A percentile compares a stretch with the other conserved stretches of the same genome.
phyloP scores from a whole-genome alignment of 495 filamentous ascomycete genomes.

The Lasiosphaeria ovina region DNA sequence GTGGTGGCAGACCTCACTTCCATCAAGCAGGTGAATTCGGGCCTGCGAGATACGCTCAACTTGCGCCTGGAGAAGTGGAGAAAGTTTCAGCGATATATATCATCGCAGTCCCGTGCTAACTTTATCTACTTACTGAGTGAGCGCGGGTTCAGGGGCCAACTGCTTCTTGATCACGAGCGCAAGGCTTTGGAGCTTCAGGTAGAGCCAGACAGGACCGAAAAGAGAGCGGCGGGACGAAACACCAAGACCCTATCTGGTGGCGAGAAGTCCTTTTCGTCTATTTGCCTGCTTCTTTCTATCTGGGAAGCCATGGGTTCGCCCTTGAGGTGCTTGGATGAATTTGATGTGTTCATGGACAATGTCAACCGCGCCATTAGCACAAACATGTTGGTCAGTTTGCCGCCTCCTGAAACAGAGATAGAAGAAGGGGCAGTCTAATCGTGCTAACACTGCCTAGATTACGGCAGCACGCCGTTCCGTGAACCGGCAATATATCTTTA shows the following conservation, averaged over 20 bases:
- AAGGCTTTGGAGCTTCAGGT: slow-evolving; percentile 77
- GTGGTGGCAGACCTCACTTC: slow-evolving; percentile 38
- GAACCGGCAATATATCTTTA: slow-evolving; percentile 91
- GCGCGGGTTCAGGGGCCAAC: slow-evolving; percentile 78
- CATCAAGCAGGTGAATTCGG: slow-evolving; percentile 51
- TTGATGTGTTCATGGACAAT: slow-evolving; percentile 99
- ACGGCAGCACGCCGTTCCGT: slow-evolving; percentile 77
- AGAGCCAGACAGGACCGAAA: slow-evolving; percentile 73
- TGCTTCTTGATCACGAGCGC: slow-evolving; percentile 70
- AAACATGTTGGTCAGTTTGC: slow-evolving; percentile 77
- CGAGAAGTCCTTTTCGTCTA: slow-evolving; percentile 96
- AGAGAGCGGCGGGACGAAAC: slow-evolving; percentile 63
- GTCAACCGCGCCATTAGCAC: slow-evolving; percentile 93
- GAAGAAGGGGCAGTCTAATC: no score
- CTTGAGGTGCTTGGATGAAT: slow-evolving; percentile 93
- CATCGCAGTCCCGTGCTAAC: slow-evolving; percentile 74
- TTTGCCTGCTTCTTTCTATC: slow-evolving; percentile 85
- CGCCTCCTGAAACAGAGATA: not conserved
- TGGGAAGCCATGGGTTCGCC: slow-evolving; percentile 99
- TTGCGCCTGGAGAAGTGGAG: slow-evolving; percentile 74
- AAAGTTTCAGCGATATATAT: slow-evolving; percentile 78
- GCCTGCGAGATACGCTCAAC: slow-evolving; percentile 63
- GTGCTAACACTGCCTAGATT: slow-evolving; percentile 51
- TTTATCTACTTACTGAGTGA: slow-evolving; percentile 88
- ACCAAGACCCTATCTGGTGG: slow-evolving; percentile 92